Percentiles rank a stretch among this genome's conserved stretches.
These are phyloP conservation scores for Populus nigra DNA, from an alignment of 345 rosid species.

Conservation along the genomic window DNA sequence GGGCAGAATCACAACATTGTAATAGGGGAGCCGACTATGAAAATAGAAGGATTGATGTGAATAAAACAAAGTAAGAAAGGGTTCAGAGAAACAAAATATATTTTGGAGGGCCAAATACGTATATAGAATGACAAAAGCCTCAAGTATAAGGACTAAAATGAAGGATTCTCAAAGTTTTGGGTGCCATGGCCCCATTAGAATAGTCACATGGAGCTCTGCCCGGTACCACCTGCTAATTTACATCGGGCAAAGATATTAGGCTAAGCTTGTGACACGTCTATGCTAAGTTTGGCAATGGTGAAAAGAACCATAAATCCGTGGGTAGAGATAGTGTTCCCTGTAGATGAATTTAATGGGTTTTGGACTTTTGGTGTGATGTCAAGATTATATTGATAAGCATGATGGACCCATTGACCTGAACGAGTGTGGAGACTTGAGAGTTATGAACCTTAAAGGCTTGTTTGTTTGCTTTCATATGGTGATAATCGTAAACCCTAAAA, in stretches of 20 bases:
- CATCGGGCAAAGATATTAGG: background rate
- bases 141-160: background rate
- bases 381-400: background rate
- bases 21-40: background rate
- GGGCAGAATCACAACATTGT: background rate
- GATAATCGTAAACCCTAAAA: slow-evolving; percentile 4
- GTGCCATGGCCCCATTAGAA: background rate
- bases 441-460: background rate
- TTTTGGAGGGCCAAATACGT: background rate
- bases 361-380: background rate
- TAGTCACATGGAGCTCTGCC: background rate
- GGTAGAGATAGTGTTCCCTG: background rate
- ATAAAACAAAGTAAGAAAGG: background rate
- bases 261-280: background rate
- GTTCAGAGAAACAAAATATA: background rate
- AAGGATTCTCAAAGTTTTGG: background rate
- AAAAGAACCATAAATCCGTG: background rate
- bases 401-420: slow-evolving; percentile 5
- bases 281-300: background rate
- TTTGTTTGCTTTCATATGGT: background rate
- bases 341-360: background rate
- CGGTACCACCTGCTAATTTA: too few relatives aligned
- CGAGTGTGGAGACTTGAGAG: background rate
- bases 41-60: background rate
- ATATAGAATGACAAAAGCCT: background rate